Conservation (phyloP, 2,329 filamentous ascomycete genomes). For the Cladophialophora yegresii region DNA sequence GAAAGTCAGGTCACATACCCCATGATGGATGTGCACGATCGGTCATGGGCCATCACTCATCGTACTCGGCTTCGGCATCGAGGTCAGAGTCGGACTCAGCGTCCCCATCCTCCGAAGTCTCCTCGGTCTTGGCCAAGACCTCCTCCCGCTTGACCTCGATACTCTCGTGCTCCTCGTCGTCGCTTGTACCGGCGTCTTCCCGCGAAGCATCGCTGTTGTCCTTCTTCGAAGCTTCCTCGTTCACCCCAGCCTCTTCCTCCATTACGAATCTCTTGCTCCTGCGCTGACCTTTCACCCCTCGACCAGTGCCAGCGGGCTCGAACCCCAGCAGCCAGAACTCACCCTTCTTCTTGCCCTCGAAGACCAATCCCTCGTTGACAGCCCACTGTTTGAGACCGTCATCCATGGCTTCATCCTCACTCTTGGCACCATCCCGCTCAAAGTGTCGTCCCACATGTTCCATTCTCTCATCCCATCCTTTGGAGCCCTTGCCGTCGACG, state of each 20-base stretch:
- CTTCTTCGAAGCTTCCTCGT: conserved; percentile 5
- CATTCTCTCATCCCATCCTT: conserved; percentile 78
- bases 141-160: conserved; percentile 5
- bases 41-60: neutral
- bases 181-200: conserved; percentile 10
- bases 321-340: conserved; percentile 27
- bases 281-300: conserved; percentile 8
- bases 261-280: conserved; percentile 15
- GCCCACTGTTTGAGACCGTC: conserved; percentile 47
- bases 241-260: conserved; percentile 19
- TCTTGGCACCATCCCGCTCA: conserved; percentile 57
- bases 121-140: neutral
- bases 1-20: neutral
- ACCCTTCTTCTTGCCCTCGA: conserved; percentile 22
- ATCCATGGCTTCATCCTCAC: conserved; percentile 44
- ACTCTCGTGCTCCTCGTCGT: conserved; percentile 4
- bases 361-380: conserved; percentile 39
- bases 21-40: neutral
- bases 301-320: conserved; percentile 13
- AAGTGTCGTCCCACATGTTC: conserved; percentile 84
- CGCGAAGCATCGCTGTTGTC: neutral
- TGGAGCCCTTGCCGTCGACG: conserved; percentile 35
- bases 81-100: conserved; percentile 9
- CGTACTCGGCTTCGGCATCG: conserved; percentile 24
- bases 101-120: conserved; percentile 5